Conservation (phyloP, 129 eudicot species). For the Chrysanthemum makinoi region DNA sequence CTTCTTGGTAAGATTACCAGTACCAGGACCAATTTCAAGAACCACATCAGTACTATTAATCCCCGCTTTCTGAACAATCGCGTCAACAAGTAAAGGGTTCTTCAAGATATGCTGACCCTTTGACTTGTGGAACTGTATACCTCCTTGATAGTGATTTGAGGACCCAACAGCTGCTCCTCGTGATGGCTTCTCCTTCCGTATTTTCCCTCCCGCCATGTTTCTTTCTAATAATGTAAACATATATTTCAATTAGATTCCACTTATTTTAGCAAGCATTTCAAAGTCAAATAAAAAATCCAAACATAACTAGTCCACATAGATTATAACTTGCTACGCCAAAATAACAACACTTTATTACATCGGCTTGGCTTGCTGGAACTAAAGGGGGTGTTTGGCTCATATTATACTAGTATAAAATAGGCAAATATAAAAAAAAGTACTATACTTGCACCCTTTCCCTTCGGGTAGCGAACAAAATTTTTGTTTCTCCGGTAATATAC, state of each 20-base stretch:
- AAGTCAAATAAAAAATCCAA: too few relatives aligned
- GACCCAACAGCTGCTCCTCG: constrained; percentile 42
- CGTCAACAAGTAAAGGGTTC: constrained; percentile 75
- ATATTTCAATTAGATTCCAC: neutral
- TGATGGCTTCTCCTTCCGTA: constrained; percentile 55
- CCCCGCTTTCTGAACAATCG: constrained; percentile 86
- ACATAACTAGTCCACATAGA: too few relatives aligned
- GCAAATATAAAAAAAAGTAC: too few relatives aligned
- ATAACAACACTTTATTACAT: too few relatives aligned
- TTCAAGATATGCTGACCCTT: constrained; percentile 91
- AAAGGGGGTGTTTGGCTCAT: too few relatives aligned
- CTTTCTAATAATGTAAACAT: neutral
- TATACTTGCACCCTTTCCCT: too few relatives aligned
- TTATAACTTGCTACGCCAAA: too few relatives aligned
- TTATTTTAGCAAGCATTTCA: neutral
- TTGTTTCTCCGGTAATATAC: too few relatives aligned
- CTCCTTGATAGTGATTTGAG: constrained; percentile 78
- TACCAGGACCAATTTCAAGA: constrained; percentile 98
- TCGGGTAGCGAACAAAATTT: too few relatives aligned
- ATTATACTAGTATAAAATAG: too few relatives aligned
- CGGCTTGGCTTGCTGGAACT: too few relatives aligned
- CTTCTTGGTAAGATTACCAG: constrained; percentile 94
- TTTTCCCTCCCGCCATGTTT: constrained; percentile 93
- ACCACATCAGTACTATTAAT: constrained; percentile 69
- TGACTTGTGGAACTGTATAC: constrained; percentile 88